These are phyloP conservation scores for Kodamaea derodonti DNA, from an alignment of 1,139 yeast species.

Conservation along the genomic window DNA sequence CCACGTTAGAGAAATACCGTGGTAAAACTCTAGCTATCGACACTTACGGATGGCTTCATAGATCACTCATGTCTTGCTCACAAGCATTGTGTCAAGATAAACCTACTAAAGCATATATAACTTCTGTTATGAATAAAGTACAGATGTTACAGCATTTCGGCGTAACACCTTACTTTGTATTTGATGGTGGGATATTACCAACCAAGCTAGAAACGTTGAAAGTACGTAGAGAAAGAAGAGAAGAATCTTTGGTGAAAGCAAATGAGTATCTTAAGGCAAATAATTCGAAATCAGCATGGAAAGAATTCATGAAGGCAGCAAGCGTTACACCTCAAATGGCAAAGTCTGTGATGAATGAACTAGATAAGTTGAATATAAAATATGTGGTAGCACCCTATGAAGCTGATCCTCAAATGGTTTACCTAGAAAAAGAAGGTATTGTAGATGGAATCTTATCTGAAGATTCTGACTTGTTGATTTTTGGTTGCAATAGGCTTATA, in stretches of 20 bases:
- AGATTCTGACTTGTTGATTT: conserved; percentile 87
- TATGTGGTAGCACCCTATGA: conserved; percentile 97
- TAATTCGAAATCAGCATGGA: conserved; percentile 57
- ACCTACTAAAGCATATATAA: conserved; percentile 66
- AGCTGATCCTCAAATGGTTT: conserved; percentile 97
- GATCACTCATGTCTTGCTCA: conserved; percentile 80
- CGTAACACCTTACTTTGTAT: conserved; percentile 82
- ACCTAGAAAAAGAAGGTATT: conserved; percentile 66
- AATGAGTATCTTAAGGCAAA: conserved; percentile 47
- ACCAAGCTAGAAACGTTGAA: conserved; percentile 73
- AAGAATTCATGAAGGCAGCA: conserved; percentile 72
- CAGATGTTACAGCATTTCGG: conserved; percentile 64
- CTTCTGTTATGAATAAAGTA: conserved; percentile 58
- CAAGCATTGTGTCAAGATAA: conserved; percentile 70
- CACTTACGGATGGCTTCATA: conserved; percentile 95
- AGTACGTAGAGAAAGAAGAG: conserved; percentile 56
- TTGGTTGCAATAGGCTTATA: conserved; percentile 74
- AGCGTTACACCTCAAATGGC: conserved; percentile 93
- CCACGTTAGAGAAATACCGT: conserved; percentile 54
- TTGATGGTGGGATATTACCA: conserved; percentile 88
- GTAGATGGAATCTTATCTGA: conserved; percentile 90
- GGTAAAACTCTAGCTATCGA: conserved; percentile 88
- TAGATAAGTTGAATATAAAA: conserved; percentile 55
- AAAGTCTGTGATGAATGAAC: conserved; percentile 70
- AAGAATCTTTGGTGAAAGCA: conserved; percentile 56